Evolutionary conservation across 371 early-diverging fungal species (phyloP), one percentile per base, ranked within the genome.

Genomic region (Blastocladiella emersonii): DNA sequence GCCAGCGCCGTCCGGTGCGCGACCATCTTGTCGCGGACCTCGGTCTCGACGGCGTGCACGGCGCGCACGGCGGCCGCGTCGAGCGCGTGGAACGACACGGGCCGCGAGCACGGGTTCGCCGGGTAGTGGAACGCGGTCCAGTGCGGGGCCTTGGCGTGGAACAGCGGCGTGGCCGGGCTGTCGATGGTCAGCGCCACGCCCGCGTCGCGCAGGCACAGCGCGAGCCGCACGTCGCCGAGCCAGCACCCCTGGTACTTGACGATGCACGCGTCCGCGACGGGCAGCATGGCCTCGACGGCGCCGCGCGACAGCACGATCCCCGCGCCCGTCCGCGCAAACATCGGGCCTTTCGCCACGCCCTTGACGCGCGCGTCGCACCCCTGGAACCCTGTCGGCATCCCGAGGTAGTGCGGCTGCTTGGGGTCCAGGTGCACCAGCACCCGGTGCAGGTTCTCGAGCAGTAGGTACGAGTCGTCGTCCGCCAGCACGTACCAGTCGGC

Each of bases 401-500:
- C 80, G 36, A 75, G 45, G 63, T 79, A 79, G 60, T 67, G 63
- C 19, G 59, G 67, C 25, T 69, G 53, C 25, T 65, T 49, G 1
- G 75, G 66, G 61, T 78, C 66, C 56, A 64, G 51, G 44, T 67
- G 55, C 17, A 34, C 39, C 19, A 79, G 59, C 21, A 34, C 21
- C 1, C 35, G 53, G 19, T 64, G 49, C 37, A 80, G 67, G 59
- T 74, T 76, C 41, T 76, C 72, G 44, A 72, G 41, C 45, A 75
- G 69, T 25, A 76, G 61, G 60, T 77, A 80, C 1, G 78, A 71
- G 64, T 80, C 81, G 64, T 80, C 81, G 66, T 80, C 81, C 39
- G 77, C 61, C 77, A 80, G 77, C 36, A 80, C 17, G 45, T 10
- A 78, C 81, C 81, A 80, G 23, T 74, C 67, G 23, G 78, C 76